Base-by-base conservation (phyloP, 805 yeast species). In the Helenozyma baotianmanensis region DNA sequence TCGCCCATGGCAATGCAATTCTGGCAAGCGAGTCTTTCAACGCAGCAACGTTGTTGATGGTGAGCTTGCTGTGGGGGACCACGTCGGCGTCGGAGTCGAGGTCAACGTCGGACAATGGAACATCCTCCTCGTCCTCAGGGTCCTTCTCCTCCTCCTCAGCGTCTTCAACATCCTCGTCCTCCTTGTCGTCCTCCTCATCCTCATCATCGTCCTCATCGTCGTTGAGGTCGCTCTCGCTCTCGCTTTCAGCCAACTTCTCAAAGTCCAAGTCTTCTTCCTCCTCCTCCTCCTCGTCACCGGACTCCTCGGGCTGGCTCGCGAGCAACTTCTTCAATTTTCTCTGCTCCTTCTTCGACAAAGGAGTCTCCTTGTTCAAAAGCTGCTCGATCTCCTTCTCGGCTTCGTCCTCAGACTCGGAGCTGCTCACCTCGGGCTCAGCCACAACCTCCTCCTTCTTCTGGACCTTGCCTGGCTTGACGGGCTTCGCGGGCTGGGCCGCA, bases 51-150 rank as follows among this genome's bases (percentile, higher is more conserved):
- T 92, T 90, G 62, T 92, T 88, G 43, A 90, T 69, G 9, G 96
- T 89, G 31, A 87, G 72, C 58, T 89, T 89, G 37, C 92, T 87
- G 61, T 82, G 78, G 30, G 97, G 97, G 23, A 90, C 88, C 27
- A 89, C 77, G 58, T 92, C 98, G 12, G 95, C 95, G 55, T 89
- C 97, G 2, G 92, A 85, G 52, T 88, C 97, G 26, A 86, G 64
- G 52, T 90, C 97, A 16, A 82, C 97, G 34, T 88, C 97, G 1
- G 95, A 84, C 32, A 87, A 73, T 14, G 96, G 83, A 27, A 89
- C 73, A 47, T 88, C 97, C 45, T 82, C 89, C 35, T 77, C 86
- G 6, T 80, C 90, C 3, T 41, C 59, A 26, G 68, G 77, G 5
- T 72, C 77, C 9, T 69, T 78, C 3, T 68, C 75, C 2, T 58